Evolutionary conservation across 805 yeast genomes (phyloP).

Genomic region (Hyphopichia homilentoma): DNA sequence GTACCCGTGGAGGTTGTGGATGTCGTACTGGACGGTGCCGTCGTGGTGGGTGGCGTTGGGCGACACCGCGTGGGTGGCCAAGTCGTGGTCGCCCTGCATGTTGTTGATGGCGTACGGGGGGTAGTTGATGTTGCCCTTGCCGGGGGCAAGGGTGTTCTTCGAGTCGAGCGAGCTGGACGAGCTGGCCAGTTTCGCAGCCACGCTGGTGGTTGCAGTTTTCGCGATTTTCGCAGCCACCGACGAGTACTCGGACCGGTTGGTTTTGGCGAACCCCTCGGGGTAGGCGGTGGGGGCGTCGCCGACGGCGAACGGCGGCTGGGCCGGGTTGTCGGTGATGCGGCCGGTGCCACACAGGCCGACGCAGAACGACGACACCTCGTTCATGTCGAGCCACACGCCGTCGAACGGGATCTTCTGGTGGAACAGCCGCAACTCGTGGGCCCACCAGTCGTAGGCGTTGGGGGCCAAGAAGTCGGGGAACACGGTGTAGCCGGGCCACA

Average conservation of each 20-base stretch:
- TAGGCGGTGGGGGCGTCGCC: conserved; percentile 9
- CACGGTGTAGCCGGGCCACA: conserved; percentile 28
- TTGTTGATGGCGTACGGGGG: conserved; percentile 32
- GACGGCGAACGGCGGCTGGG: conserved; percentile 13
- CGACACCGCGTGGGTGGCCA: conserved; percentile 21
- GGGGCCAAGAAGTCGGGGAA: conserved; percentile 25
- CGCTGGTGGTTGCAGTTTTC: conserved; percentile 8
- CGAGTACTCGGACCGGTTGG: conserved; percentile 14
- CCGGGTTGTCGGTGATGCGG: conserved; percentile 14
- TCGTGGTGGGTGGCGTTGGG: conserved; percentile 26
- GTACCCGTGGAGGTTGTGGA: conserved; percentile 23
- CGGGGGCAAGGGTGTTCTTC: conserved; percentile 15
- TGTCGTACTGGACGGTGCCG: conserved; percentile 24
- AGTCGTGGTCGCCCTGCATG: conserved; percentile 17
- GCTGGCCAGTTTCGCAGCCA: conserved; percentile 5
- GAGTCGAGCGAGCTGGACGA: conserved; percentile 10
- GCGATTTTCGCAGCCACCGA: conserved; percentile 9
- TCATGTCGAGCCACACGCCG: conserved; percentile 23
- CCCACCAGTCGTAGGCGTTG: conserved; percentile 18
- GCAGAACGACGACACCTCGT: conserved; percentile 26
- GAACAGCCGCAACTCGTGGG: conserved; percentile 15
- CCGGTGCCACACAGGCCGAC: conserved; percentile 27
- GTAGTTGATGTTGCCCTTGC: conserved; percentile 25
- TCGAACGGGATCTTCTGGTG: conserved; percentile 14
- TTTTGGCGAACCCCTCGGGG: conserved; percentile 13